Conservation (phyloP, 2,329 filamentous ascomycete genomes). For the Berkeleyomyces basicola region DNA sequence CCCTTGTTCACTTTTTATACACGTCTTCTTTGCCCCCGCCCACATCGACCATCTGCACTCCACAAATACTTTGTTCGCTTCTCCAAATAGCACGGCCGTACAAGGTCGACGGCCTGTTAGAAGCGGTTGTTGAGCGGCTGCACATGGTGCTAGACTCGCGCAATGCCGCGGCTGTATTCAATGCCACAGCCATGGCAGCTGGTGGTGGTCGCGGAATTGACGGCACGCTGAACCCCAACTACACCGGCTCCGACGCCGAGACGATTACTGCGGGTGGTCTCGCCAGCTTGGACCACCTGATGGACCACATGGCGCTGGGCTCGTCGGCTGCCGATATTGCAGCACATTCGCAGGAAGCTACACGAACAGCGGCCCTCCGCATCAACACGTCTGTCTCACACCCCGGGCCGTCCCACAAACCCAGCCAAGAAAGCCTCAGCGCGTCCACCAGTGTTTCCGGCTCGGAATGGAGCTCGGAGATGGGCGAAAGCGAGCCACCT, state of each 20-base stretch:
- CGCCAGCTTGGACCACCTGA: slow-evolving; percentile 5
- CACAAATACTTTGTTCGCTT: slow-evolving; percentile 88
- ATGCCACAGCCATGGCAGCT: slow-evolving; percentile 93
- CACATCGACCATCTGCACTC: slow-evolving; percentile 66
- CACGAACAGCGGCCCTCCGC: slow-evolving; percentile 26
- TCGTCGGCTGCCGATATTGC: neutral
- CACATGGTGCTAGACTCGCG: slow-evolving; percentile 80
- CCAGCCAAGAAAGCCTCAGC: slow-evolving; percentile 32
- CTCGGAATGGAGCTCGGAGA: slow-evolving; percentile 40
- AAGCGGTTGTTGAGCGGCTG: slow-evolving; percentile 80
- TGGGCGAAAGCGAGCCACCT: slow-evolving; percentile 29
- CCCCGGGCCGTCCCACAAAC: slow-evolving; percentile 18
- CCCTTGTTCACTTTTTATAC: slow-evolving; percentile 84
- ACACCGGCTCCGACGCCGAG: slow-evolving; percentile 29
- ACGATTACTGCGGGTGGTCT: slow-evolving; percentile 16
- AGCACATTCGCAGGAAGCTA: slow-evolving; percentile 15
- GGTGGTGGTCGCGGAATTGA: slow-evolving; percentile 77
- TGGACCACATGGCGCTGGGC: slow-evolving; percentile 8
- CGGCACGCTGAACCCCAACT: slow-evolving; percentile 46
- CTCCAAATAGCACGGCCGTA: slow-evolving; percentile 89
- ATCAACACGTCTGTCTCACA: slow-evolving; percentile 31
- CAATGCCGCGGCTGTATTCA: slow-evolving; percentile 94
- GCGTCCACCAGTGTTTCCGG: slow-evolving; percentile 35
- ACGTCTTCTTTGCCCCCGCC: slow-evolving; percentile 71
- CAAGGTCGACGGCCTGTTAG: slow-evolving; percentile 77